These are phyloP conservation scores for Pythium monospermum DNA, from an alignment of 352 stramenopile genomes.

Conservation along the genomic window DNA sequence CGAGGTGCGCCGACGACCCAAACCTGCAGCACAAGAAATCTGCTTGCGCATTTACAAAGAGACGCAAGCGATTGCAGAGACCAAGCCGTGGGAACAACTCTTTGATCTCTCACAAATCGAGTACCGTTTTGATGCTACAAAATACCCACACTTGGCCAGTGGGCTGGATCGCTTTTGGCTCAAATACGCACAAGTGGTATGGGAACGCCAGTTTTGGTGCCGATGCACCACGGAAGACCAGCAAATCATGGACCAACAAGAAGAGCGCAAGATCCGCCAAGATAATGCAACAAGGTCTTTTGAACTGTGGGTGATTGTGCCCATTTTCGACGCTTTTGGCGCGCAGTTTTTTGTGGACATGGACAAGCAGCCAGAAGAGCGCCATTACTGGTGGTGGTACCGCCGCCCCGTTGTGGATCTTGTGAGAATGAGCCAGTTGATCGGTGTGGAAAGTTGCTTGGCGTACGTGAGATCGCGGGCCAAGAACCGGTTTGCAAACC, in stretches of 20 bases:
- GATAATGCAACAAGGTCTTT: conserved; percentile 6
- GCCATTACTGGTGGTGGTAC: conserved; percentile 18
- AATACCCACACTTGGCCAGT: background rate
- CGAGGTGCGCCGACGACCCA: no score
- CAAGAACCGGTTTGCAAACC: conserved; percentile 1
- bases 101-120: conserved; percentile 9
- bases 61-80: conserved; percentile 1
- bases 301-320: conserved; percentile 2
- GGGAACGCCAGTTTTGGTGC: conserved; percentile 18
- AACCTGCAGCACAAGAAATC: no score
- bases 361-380: background rate
- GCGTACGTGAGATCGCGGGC: conserved; percentile 1
- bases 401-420: conserved; percentile 9
- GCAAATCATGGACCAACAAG: background rate
- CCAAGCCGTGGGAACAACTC: conserved; percentile 8
- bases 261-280: conserved; percentile 4
- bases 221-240: background rate
- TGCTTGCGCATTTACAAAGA: background rate
- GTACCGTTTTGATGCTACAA: conserved; percentile 9
- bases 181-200: conserved; percentile 8
- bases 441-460: background rate
- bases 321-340: conserved; percentile 1
- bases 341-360: conserved; percentile 19
- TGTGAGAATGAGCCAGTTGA: background rate
- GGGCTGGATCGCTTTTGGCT: conserved; percentile 7